Evolutionary conservation across 257 asterid genomes (phyloP), one percentile per base, ranked within the genome.

Genomic region (Gentiana dahurica): DNA sequence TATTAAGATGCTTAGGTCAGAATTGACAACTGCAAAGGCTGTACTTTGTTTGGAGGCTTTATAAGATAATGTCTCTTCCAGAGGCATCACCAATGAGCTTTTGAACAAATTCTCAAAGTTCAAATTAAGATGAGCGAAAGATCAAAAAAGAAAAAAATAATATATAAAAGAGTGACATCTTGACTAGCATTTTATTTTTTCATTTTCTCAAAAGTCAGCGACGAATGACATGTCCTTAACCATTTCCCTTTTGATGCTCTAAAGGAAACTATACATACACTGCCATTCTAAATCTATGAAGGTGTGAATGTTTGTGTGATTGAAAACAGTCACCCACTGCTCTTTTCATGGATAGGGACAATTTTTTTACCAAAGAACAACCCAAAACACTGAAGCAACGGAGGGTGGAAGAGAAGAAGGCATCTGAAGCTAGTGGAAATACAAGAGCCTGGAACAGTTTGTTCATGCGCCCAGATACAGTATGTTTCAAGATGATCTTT

Each of bases 391-490:
- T 91, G 37, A 91, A 91, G 81, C 87, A 81, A 57, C 69, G 73
- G 64, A 80, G 87, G 55, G 64, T 63, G 74, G 85, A 78, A 34
- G 96, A 83, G 62, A 87, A 73, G 73, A 91, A 91, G 77, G 76
- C 77, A 50, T 79, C 94, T 54, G 98, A 91, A 78, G 89, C 92
- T 50, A 71, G 80, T 59, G 98, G 98, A 74, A 87, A 79, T 71
- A 87, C 94, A 51, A 74, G 73, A 54, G 80, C 95, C 46, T 91
- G 98, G 98, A 91, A 85, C 66, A 78, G 79, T 72, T 80, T 87
- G 64, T 91, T 71, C 70, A 87, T 91, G 87, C 95, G 90, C 67
- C 76, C 87, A 49, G 98, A 91, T 77, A 87, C 96, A 53, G 98
- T 91, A 71, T 69, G 95, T 68, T 57, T 38, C 55, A 10, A 46